phyloP scores from a whole-genome alignment of 1,284 basidiomycete species.

The Apiotrichum siamense region DNA sequence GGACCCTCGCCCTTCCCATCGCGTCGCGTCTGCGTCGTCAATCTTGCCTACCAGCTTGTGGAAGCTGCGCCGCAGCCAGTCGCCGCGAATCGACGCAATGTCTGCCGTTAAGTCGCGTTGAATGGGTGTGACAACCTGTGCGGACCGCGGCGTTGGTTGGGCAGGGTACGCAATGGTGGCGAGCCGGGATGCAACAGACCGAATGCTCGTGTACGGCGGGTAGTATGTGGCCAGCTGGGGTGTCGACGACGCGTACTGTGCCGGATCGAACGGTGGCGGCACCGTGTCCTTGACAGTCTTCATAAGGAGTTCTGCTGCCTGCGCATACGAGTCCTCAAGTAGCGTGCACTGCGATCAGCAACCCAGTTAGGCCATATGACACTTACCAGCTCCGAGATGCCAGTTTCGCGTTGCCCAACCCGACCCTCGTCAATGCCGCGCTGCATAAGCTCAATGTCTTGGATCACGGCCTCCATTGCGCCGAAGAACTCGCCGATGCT shows the following conservation, averaged over 20 bases:
- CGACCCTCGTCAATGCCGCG: slow-evolving; percentile 37
- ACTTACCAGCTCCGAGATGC: slow-evolving; percentile 40
- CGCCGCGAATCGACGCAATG: slow-evolving; percentile 28
- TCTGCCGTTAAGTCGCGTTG: slow-evolving; percentile 23
- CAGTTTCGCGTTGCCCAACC: slow-evolving; percentile 39
- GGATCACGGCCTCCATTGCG: slow-evolving; percentile 38
- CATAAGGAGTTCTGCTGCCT: slow-evolving; percentile 33
- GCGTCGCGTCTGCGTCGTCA: slow-evolving; percentile 34
- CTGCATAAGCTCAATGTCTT: slow-evolving; percentile 44
- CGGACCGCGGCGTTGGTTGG: slow-evolving; percentile 26
- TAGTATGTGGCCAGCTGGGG: slow-evolving; percentile 34
- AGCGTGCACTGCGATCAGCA: slow-evolving; percentile 25
- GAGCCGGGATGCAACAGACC: slow-evolving; percentile 21
- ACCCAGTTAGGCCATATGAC: too few species aligned
- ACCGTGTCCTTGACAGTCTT: slow-evolving; percentile 22
- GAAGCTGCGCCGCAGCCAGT: slow-evolving; percentile 31
- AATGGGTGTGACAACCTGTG: slow-evolving; percentile 22
- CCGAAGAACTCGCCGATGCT: slow-evolving; percentile 35
- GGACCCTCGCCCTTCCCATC: slow-evolving; percentile 30
- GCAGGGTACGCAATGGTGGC: slow-evolving; percentile 18
- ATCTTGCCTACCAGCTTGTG: slow-evolving; percentile 20
- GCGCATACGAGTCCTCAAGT: slow-evolving; percentile 36
- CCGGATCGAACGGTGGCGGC: slow-evolving; percentile 10
- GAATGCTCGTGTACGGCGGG: slow-evolving; percentile 23
- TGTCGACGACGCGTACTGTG: slow-evolving; percentile 16